Conservation (phyloP, 352 stramenopile genomes). For the Globisporangium canariense region DNA sequence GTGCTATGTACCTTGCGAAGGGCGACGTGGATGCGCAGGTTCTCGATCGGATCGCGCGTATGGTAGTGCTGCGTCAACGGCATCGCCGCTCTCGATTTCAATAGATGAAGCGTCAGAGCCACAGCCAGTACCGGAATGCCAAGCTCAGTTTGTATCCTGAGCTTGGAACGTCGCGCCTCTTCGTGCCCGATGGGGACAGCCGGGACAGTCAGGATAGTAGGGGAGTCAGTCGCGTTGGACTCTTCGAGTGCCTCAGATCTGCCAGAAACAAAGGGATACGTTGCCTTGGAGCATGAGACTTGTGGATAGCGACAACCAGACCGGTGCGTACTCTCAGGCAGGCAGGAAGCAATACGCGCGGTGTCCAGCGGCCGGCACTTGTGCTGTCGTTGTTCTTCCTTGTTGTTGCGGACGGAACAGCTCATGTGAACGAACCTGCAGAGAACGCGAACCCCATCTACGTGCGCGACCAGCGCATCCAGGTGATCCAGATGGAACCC, state of each 20-base stretch:
- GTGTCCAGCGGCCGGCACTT: too few species aligned
- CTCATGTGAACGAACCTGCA: not conserved
- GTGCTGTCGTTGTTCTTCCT: not conserved
- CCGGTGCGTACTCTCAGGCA: not conserved
- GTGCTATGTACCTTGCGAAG: conserved; percentile 47
- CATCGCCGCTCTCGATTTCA: conserved; percentile 15
- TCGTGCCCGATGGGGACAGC: not conserved
- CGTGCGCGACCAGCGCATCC: conserved; percentile 1
- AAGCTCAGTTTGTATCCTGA: too few species aligned
- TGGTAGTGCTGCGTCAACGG: conserved; percentile 59
- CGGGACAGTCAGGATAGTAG: not conserved
- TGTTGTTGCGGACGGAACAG: too few species aligned
- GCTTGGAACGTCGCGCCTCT: not conserved
- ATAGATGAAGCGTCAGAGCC: not conserved
- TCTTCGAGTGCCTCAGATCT: not conserved
- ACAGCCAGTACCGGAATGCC: too few species aligned
- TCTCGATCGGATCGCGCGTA: conserved; percentile 71
- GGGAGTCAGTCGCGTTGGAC: not conserved
- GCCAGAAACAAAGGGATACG: not conserved
- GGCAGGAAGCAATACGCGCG: too few species aligned
- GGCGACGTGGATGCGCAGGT: conserved; percentile 49
- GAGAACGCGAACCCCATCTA: conserved; percentile 8
- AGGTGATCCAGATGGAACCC: not conserved
- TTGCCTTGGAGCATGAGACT: not conserved
- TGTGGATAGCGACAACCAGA: not conserved